Evolutionary conservation across 371 early-diverging fungal species (phyloP).

Genomic region (Basidiobolus meristosporus): DNA sequence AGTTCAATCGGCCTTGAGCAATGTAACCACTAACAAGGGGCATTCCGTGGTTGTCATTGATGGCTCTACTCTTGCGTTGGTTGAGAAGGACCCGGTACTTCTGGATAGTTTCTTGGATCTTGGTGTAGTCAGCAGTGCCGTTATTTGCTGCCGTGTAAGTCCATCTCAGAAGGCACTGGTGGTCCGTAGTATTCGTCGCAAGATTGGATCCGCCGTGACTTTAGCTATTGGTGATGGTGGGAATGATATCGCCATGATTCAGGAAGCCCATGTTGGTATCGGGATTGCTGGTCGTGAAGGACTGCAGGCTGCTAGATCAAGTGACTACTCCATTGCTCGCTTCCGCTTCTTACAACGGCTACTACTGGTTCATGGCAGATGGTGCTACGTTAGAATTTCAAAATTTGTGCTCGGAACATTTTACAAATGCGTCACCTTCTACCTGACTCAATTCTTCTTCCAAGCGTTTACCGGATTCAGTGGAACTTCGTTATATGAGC

Average conservation of each 20-base stretch:
- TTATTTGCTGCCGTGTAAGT: conserved; percentile 81
- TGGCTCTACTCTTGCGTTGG: conserved; percentile 45
- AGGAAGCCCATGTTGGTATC: conserved; percentile 64
- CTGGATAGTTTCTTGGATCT: conserved; percentile 38
- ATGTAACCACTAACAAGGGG: not conserved
- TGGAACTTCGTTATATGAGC: conserved; percentile 60
- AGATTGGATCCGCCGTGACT: conserved; percentile 34
- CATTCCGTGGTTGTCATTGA: conserved; percentile 37
- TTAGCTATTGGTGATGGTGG: conserved; percentile 90
- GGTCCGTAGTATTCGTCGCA: conserved; percentile 41
- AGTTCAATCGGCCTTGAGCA: too few species aligned
- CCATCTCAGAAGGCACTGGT: conserved; percentile 85
- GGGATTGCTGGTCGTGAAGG: conserved; percentile 84
- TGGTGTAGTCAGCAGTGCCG: conserved; percentile 45
- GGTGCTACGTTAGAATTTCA: conserved; percentile 55
- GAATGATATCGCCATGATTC: conserved; percentile 92
- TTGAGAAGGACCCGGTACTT: conserved; percentile 22
- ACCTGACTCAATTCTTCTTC: conserved; percentile 34
- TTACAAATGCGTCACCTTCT: conserved; percentile 66
- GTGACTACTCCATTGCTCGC: conserved; percentile 68
- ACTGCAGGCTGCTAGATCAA: conserved; percentile 54
- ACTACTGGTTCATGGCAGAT: conserved; percentile 64
- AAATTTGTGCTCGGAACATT: conserved; percentile 54
- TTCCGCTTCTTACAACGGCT: conserved; percentile 53
- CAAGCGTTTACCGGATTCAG: conserved; percentile 62